phyloP scores from a whole-genome alignment of 164 flowering plant species.

The Vitis cinerea region DNA sequence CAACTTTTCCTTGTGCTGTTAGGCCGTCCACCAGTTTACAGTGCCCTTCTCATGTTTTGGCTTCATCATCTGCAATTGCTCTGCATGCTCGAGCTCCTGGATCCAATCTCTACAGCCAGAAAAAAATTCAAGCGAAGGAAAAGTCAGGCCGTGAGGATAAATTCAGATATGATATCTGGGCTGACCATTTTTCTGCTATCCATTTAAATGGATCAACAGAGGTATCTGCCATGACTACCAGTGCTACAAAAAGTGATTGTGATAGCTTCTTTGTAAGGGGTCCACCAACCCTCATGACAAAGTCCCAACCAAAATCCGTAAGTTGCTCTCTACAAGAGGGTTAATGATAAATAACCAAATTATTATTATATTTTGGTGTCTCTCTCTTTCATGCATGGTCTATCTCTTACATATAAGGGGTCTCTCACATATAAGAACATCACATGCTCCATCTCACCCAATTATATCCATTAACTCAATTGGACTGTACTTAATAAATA shows the following conservation, averaged over 20 bases:
- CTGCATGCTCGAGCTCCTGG: slow-evolving; percentile 89
- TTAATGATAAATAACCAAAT: slow-evolving; percentile 32
- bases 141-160: slow-evolving; percentile 26
- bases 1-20: slow-evolving; percentile 54
- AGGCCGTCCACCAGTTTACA: slow-evolving; percentile 20
- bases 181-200: slow-evolving; percentile 65
- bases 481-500: too few relatives aligned
- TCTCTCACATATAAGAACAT: too few relatives aligned
- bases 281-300: slow-evolving; percentile 54
- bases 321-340: slow-evolving; percentile 40
- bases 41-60: slow-evolving; percentile 23
- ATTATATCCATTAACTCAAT: too few relatives aligned
- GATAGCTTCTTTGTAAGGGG: slow-evolving; percentile 74
- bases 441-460: too few relatives aligned
- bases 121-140: slow-evolving; percentile 26
- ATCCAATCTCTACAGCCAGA: slow-evolving; percentile 41
- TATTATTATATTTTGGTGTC: slow-evolving; percentile 5
- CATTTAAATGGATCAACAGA: slow-evolving; percentile 29
- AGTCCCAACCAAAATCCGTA: slow-evolving; percentile 42
- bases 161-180: slow-evolving; percentile 85
- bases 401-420: too few relatives aligned
- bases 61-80: slow-evolving; percentile 52
- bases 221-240: slow-evolving; percentile 24
- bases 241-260: slow-evolving; percentile 37
- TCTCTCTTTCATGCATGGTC: too few relatives aligned